Conservation (phyloP, 768 basidiomycete species). For the Trametes maxima region DNA sequence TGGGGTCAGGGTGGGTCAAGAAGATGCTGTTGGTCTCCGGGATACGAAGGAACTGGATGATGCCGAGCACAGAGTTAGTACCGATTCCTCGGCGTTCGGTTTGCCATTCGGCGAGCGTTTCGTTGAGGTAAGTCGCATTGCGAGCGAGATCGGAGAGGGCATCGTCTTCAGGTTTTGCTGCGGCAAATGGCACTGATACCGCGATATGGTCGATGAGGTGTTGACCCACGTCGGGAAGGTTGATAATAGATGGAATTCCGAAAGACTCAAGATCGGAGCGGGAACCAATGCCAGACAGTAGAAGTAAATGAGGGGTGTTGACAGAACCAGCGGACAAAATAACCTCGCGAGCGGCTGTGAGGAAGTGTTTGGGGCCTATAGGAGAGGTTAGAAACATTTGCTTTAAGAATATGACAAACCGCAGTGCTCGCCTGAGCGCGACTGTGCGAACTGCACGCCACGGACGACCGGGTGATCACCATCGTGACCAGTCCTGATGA, state of each 20-base stretch:
- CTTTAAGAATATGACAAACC: neutral
- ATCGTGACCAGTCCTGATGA: neutral
- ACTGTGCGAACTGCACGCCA: conserved; percentile 15
- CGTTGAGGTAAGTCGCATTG: conserved; percentile 14
- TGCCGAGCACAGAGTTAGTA: neutral
- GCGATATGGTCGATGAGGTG: conserved; percentile 33
- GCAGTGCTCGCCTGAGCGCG: neutral
- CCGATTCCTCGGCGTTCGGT: conserved; percentile 16
- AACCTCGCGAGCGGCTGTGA: conserved; percentile 27
- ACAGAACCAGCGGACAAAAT: conserved; percentile 29
- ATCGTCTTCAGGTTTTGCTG: conserved; percentile 12
- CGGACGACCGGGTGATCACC: conserved; percentile 7
- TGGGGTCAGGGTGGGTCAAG: conserved; percentile 9
- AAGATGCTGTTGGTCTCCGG: conserved; percentile 3
- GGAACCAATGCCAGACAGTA: conserved; percentile 36
- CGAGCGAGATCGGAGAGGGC: conserved; percentile 14
- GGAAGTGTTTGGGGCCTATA: neutral
- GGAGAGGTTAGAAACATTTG: neutral
- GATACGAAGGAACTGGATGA: conserved; percentile 14
- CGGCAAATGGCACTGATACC: conserved; percentile 21
- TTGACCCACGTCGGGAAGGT: conserved; percentile 34
- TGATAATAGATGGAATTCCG: conserved; percentile 24
- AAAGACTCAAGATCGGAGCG: conserved; percentile 19
- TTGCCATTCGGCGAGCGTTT: conserved; percentile 18
- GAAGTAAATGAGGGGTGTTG: conserved; percentile 28